phyloP scores from a whole-genome alignment of 2,329 filamentous ascomycete genomes.

The Colletotrichum tofieldiae region DNA sequence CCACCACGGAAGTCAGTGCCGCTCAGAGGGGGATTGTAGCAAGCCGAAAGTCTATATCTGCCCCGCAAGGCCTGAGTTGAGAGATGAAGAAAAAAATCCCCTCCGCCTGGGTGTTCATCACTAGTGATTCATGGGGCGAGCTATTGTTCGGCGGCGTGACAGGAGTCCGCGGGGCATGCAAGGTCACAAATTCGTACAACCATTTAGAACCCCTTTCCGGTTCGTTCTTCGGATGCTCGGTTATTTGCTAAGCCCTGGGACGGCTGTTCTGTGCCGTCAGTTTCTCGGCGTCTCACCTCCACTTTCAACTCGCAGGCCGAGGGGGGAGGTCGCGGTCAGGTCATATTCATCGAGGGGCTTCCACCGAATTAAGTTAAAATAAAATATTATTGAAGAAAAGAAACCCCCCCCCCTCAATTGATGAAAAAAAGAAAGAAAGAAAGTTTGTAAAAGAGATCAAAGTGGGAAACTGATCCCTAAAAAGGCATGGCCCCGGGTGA shows the following conservation, averaged over 20 bases:
- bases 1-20: neutral
- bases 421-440: neutral
- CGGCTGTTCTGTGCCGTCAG: slow-evolving; percentile 9
- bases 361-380: no score
- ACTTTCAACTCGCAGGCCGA: neutral
- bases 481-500: neutral
- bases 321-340: neutral
- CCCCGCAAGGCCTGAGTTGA: neutral
- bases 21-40: neutral
- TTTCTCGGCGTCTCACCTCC: slow-evolving; percentile 6
- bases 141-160: neutral
- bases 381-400: no score
- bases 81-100: neutral
- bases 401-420: no score
- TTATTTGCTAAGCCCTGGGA: slow-evolving; percentile 1
- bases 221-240: neutral
- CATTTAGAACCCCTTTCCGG: neutral
- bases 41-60: neutral
- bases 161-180: neutral
- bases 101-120: neutral
- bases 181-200: neutral
- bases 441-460: neutral
- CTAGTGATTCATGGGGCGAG: neutral
- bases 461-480: neutral
- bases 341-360: neutral